A percentile compares a stretch with the other conserved stretches of the same genome.
These are phyloP conservation scores for Entelexis sorbosivorans DNA, from an alignment of 1,139 yeast genomes.

Conservation along the genomic window DNA sequence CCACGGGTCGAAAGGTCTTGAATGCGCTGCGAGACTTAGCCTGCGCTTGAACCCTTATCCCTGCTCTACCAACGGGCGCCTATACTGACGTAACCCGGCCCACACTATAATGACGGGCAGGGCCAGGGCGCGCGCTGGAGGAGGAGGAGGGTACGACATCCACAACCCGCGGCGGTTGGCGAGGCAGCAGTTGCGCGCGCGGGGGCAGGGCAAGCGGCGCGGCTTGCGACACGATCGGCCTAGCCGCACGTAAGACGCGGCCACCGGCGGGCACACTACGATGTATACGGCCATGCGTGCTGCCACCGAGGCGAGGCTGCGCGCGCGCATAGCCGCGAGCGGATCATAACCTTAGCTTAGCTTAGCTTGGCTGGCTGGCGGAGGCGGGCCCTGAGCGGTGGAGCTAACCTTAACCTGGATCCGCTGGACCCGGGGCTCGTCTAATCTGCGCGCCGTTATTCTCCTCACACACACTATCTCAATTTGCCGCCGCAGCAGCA, in stretches of 20 bases:
- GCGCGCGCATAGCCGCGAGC: too few species aligned
- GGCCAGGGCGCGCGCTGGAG: conserved; percentile 3
- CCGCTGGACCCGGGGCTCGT: not conserved
- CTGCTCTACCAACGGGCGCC: not conserved
- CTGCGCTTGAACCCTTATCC: conserved; percentile 3
- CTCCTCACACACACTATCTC: not conserved
- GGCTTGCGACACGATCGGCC: too few species aligned
- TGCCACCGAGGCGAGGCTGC: too few species aligned
- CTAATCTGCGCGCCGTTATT: not conserved
- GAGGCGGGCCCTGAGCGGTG: too few species aligned
- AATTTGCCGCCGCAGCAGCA: not conserved
- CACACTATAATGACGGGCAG: not conserved
- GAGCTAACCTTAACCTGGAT: conserved; percentile 7
- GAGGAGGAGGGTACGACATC: too few species aligned
- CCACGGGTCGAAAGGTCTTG: not conserved
- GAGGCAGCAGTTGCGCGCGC: not conserved
- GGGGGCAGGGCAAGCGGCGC: too few species aligned
- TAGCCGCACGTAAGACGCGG: too few species aligned
- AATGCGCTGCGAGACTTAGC: conserved; percentile 3
- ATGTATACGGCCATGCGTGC: too few species aligned
- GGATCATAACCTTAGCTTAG: too few species aligned
- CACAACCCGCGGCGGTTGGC: too few species aligned
- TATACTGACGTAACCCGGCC: conserved; percentile 3
- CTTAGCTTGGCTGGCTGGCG: too few species aligned
- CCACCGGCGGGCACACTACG: too few species aligned